phyloP scores from a whole-genome alignment of 2,329 filamentous ascomycete species.

The Sporothrix luriei region DNA sequence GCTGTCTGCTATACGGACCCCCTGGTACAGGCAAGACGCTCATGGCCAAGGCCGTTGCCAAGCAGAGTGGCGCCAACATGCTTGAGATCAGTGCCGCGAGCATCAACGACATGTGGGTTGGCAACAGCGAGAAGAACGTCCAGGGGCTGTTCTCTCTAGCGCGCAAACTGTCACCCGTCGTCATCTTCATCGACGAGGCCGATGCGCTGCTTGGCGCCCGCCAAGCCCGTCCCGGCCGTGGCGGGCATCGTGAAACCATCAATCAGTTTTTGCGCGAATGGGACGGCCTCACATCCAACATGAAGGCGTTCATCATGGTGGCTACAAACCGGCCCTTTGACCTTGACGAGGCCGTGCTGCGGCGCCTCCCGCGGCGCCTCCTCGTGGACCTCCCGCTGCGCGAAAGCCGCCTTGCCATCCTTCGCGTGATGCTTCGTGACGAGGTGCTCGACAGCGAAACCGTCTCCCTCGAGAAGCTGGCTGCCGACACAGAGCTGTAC shows the following conservation, averaged over 20 bases:
- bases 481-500: conserved; percentile 72
- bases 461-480: conserved; percentile 65
- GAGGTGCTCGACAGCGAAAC: conserved; percentile 61
- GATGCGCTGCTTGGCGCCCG: conserved; percentile 87
- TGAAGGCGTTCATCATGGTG: conserved; percentile 94
- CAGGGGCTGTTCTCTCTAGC: conserved; percentile 88
- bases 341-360: conserved; percentile 81
- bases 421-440: conserved; percentile 70
- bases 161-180: conserved; percentile 85
- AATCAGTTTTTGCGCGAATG: conserved; percentile 97
- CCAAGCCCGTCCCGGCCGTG: conserved; percentile 64
- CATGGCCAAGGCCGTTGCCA: conserved; percentile 68
- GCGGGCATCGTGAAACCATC: conserved; percentile 82
- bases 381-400: conserved; percentile 72
- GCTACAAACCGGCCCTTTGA: conserved; percentile 96
- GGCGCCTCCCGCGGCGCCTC: conserved; percentile 72
- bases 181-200: conserved; percentile 96
- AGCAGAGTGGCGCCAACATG: conserved; percentile 68
- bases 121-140: conserved; percentile 95
- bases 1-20: conserved; percentile 83
- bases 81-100: conserved; percentile 89
- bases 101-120: conserved; percentile 95
- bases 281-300: conserved; percentile 78
- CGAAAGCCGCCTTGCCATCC: conserved; percentile 60
- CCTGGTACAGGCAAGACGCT: conserved; percentile 78